These are phyloP conservation scores for Solanum hybrid DNA, from an alignment of 305 asterid genomes.

Conservation along the genomic window DNA sequence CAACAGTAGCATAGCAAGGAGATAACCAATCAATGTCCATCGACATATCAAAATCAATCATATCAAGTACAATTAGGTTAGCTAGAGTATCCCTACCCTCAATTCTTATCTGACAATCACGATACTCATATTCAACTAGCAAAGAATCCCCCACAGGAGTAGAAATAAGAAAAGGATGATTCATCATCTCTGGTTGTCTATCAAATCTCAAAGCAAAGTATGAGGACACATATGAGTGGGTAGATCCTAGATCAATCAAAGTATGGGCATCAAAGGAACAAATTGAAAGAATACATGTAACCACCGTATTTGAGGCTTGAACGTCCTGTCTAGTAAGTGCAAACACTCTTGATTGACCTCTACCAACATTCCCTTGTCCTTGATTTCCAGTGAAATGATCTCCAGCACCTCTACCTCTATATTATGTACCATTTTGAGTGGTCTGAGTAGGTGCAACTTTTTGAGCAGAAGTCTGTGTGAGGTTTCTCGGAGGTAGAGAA, in stretches of 20 bases:
- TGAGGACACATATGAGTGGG: not conserved
- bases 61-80: too few relatives aligned
- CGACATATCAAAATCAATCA: not conserved
- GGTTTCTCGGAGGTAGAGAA: not conserved
- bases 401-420: not conserved
- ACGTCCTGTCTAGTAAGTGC: not conserved
- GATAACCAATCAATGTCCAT: not conserved
- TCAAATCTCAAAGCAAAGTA: not conserved
- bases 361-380: not conserved
- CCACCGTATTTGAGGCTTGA: not conserved
- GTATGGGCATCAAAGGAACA: not conserved
- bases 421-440: not conserved
- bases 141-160: not conserved
- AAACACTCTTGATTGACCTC: not conserved
- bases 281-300: too few relatives aligned
- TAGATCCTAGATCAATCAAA: not conserved
- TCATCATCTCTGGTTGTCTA: not conserved
- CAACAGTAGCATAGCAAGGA: not conserved
- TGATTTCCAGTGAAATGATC: not conserved
- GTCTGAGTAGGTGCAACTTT: not conserved
- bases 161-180: not conserved
- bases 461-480: too few relatives aligned
- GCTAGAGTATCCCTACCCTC: too few relatives aligned
- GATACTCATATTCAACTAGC: not conserved
- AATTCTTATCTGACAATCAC: not conserved